A percentile compares a stretch with the other conserved stretches of the same genome.
Evolutionary conservation across 2,329 filamentous ascomycete species (phyloP).

Genomic region (Elsinoe fawcettii): DNA sequence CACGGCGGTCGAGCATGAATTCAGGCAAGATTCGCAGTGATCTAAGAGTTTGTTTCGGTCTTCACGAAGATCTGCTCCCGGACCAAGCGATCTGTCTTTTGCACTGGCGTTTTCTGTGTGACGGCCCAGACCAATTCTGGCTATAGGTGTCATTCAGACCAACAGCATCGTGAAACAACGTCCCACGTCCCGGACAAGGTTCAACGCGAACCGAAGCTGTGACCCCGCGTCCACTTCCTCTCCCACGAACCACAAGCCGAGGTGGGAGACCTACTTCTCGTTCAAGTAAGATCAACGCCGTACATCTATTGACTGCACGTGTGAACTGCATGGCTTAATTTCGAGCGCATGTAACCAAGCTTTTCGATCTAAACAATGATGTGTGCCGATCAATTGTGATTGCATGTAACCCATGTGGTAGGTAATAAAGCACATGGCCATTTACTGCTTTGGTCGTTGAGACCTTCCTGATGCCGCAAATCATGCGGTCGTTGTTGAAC

Average conservation of each 20-base stretch:
- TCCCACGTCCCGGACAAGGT: background rate
- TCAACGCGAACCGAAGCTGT: background rate
- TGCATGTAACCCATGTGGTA: background rate
- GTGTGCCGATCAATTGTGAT: background rate
- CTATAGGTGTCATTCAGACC: background rate
- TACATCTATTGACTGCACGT: no score
- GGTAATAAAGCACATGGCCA: background rate
- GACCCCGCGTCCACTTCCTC: background rate
- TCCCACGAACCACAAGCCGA: background rate
- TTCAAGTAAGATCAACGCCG: no score
- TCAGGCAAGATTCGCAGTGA: background rate
- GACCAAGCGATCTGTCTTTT: background rate
- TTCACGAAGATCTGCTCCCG: background rate
- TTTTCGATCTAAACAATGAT: background rate
- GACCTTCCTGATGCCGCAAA: background rate
- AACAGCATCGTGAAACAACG: background rate
- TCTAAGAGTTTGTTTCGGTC: no score
- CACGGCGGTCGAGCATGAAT: background rate
- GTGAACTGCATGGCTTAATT: no score
- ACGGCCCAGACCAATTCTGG: background rate
- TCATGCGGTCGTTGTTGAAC: background rate
- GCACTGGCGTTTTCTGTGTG: background rate
- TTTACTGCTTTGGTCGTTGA: conserved; percentile 2
- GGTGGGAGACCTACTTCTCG: no score
- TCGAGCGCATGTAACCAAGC: no score